phyloP scores from a whole-genome alignment of 2,329 filamentous ascomycete genomes.

The Magnaporthiopsis poae region DNA sequence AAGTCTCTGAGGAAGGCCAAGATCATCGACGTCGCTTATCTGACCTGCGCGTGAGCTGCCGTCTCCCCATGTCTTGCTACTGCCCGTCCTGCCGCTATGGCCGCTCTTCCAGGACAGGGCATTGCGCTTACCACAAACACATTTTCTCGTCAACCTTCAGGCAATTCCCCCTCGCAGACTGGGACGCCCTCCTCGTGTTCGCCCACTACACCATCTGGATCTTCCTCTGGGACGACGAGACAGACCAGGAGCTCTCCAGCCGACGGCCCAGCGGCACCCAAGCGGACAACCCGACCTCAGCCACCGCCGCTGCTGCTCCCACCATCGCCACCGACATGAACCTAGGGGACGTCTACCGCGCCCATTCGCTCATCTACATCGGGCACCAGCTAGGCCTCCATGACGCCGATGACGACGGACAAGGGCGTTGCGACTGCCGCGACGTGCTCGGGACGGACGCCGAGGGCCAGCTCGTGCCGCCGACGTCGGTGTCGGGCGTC shows the following conservation, averaged over 20 bases:
- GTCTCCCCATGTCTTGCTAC: no score
- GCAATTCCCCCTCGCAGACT: slow-evolving; percentile 10
- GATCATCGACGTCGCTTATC: neutral
- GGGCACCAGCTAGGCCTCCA: slow-evolving; percentile 8
- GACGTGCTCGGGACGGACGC: neutral
- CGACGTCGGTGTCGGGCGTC: slow-evolving; percentile 11
- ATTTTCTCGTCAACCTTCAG: neutral
- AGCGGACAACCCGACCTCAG: no score
- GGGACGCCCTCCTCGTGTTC: slow-evolving; percentile 8
- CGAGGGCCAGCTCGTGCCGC: slow-evolving; percentile 4
- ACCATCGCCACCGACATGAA: slow-evolving; percentile 7
- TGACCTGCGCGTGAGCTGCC: neutral
- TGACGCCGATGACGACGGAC: neutral
- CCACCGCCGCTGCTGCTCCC: neutral
- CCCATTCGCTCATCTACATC: slow-evolving; percentile 8
- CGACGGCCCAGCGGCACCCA: neutral
- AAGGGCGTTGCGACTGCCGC: neutral
- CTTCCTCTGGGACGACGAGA: slow-evolving; percentile 16
- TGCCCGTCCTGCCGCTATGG: no score
- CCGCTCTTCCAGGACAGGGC: no score
- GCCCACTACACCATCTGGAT: slow-evolving; percentile 14
- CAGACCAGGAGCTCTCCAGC: neutral
- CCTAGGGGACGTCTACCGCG: slow-evolving; percentile 11
- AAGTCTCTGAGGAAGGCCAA: neutral
- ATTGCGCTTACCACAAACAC: neutral